Evolutionary conservation across 139 green algal genomes (phyloP), one percentile per base, ranked within the genome.

Genomic region (Asterochloris erici): DNA sequence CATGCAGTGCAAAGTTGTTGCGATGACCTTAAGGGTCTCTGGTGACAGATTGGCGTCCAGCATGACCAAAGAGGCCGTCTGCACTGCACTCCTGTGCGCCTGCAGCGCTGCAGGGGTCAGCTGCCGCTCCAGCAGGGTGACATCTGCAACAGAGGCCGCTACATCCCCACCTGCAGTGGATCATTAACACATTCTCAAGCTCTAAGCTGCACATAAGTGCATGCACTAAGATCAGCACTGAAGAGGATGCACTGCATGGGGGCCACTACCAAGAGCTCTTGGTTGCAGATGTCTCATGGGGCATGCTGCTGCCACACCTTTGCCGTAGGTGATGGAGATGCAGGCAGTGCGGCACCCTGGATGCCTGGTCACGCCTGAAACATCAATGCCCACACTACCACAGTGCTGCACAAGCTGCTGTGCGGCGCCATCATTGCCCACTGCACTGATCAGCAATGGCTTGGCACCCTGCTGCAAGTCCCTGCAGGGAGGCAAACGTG

Each of bases 121-220:
- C 38, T 54, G 38, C n/a, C 79, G 14, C 84, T 93, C 90, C 74
- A 92, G 77, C 10, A 83, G 63, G 0, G 38, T 75, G 26, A 94
- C 90, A 66, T 95, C 91, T 23, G 92, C 92, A 14, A 95, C 88
- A 9, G 81, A 89, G 24, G 86, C 87, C 28, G 89, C 90, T 73
- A 95, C 91, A 75, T 95, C 91, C 10, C 90, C 92, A 21, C 47
- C 60, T 78, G 23, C 27, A 88, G 78, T 19, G 74, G 68, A 63
- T 71, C 61, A 47, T 66, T 54, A 2, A 54, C 38, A 54, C 38
- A 54, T 54, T n/a, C n/a, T n/a, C n/a, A n/a, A n/a, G n/a, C n/a
- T n/a, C n/a, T n/a, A n/a, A n/a, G n/a, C n/a, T n/a, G n/a, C n/a
- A n/a, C n/a, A 9, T 23, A 71, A 71, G 21, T 71, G 66, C 66